phyloP scores from a whole-genome alignment of 805 yeast species.

The Zygoascus biomembranicola region DNA sequence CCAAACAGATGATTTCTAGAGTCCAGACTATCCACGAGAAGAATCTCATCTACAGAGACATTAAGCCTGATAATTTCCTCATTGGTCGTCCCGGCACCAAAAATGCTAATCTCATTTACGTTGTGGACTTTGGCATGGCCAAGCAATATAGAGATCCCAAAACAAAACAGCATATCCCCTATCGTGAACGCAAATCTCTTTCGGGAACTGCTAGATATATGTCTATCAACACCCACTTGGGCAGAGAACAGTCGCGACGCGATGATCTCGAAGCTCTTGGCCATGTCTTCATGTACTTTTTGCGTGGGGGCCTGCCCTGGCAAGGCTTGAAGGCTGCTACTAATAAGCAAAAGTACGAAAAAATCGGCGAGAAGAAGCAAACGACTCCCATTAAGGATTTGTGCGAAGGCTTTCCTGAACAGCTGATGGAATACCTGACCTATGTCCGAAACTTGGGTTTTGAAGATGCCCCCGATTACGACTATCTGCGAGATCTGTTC shows the following conservation, averaged over 20 bases:
- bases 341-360: constrained; percentile 93
- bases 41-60: constrained; percentile 90
- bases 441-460: constrained; percentile 83
- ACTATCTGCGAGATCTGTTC: constrained; percentile 69
- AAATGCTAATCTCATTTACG: constrained; percentile 75
- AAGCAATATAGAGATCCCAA: constrained; percentile 96
- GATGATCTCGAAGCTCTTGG: constrained; percentile 95
- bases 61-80: constrained; percentile 93
- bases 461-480: constrained; percentile 93
- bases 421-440: constrained; percentile 85
- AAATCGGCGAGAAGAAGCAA: constrained; percentile 93
- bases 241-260: constrained; percentile 93
- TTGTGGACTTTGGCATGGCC: constrained; percentile 98
- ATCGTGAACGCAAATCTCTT: constrained; percentile 88
- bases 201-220: constrained; percentile 98
- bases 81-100: constrained; percentile 83
- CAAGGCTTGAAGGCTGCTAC: constrained; percentile 97
- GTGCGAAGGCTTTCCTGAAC: constrained; percentile 83
- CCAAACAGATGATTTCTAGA: constrained; percentile 86
- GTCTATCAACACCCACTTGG: constrained; percentile 95
- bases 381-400: constrained; percentile 78
- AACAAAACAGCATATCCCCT: constrained; percentile 92
- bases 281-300: constrained; percentile 86
- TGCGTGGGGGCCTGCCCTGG: constrained; percentile 97
- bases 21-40: constrained; percentile 83